These are phyloP conservation scores for Usnea hakonensis DNA, from an alignment of 495 filamentous ascomycete genomes.

Conservation along the genomic window DNA sequence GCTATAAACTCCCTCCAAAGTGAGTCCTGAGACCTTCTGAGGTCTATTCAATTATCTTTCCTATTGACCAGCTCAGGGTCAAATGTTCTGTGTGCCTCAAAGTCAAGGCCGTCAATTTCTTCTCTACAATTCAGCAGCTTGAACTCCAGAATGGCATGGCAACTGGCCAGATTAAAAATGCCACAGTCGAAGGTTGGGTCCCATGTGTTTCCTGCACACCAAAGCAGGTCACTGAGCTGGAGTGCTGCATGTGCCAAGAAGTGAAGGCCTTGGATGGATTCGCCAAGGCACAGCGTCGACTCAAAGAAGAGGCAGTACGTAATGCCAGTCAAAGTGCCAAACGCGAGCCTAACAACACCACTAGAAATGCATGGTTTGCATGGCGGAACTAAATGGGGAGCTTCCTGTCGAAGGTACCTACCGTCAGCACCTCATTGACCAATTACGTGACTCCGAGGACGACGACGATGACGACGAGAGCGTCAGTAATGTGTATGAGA, in stretches of 20 bases:
- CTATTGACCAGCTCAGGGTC: slow-evolving; percentile 30
- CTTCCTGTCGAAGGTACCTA: background rate
- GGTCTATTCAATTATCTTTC: background rate
- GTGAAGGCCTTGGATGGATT: slow-evolving; percentile 45
- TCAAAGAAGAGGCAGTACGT: slow-evolving; percentile 43
- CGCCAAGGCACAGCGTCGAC: slow-evolving; percentile 47
- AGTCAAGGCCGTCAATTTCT: slow-evolving; percentile 32
- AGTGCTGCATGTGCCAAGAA: slow-evolving; percentile 39
- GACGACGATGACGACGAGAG: background rate
- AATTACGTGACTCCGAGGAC: background rate
- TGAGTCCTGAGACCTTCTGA: slow-evolving; percentile 14
- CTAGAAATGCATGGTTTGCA: slow-evolving; percentile 51
- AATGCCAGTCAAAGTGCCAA: background rate
- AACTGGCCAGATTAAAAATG: slow-evolving; percentile 4
- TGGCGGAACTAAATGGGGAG: slow-evolving; percentile 27
- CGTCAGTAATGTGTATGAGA: background rate
- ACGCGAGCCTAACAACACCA: slow-evolving; percentile 13
- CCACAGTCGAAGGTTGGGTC: slow-evolving; percentile 17
- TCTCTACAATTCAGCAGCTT: slow-evolving; percentile 40
- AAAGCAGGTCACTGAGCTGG: slow-evolving; percentile 31
- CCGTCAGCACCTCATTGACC: background rate
- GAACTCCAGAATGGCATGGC: slow-evolving; percentile 32
- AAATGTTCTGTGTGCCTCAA: slow-evolving; percentile 43
- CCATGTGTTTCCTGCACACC: slow-evolving; percentile 27
- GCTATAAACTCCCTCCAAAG: slow-evolving; percentile 27